Base-by-base conservation (phyloP, 75 land plant genomes). In the Adiantum capillusveneris region DNA sequence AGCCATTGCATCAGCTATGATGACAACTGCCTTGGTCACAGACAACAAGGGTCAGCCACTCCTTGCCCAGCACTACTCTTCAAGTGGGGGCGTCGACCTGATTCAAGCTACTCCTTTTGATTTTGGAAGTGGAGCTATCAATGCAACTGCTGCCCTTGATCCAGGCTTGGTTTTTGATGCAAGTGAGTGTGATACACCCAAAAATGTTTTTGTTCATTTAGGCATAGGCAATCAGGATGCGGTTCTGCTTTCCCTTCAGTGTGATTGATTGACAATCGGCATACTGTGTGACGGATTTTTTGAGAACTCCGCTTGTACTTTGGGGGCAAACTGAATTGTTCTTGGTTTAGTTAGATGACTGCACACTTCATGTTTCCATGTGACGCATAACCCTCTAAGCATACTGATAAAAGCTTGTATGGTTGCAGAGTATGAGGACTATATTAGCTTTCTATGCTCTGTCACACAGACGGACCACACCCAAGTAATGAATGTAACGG, bases 161-260 rank as follows among this genome's bases (percentile, higher is more conserved):
- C 98, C 98, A 51, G 98, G 98, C 31, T 86, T 93, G 44, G 62
- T 93, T n/a, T 86, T 93, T 58, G 96, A 93, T 65, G 83, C 98
- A 85, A 84, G 98, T 84, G 71, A 59, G 37, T 54, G 37, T 34
- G n/a, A n/a, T n/a, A n/a, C n/a, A n/a, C n/a, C n/a, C n/a, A n/a
- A n/a, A n/a, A n/a, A n/a, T n/a, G n/a, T n/a, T n/a, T n/a, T n/a
- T n/a, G n/a, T n/a, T n/a, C n/a, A n/a, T n/a, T n/a, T n/a, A n/a
- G n/a, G n/a, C n/a, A n/a, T n/a, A n/a, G n/a, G n/a, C n/a, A n/a
- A n/a, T n/a, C n/a, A n/a, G n/a, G n/a, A n/a, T n/a, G n/a, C n/a
- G n/a, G n/a, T n/a, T n/a, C n/a, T n/a, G n/a, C n/a, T n/a, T n/a
- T n/a, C n/a, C n/a, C n/a, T n/a, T n/a, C n/a, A n/a, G n/a, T n/a